Percentiles rank a stretch among this genome's conserved stretches.
Conservation (phyloP, 2,329 filamentous ascomycete species). For the Fusarium xylarioides region DNA sequence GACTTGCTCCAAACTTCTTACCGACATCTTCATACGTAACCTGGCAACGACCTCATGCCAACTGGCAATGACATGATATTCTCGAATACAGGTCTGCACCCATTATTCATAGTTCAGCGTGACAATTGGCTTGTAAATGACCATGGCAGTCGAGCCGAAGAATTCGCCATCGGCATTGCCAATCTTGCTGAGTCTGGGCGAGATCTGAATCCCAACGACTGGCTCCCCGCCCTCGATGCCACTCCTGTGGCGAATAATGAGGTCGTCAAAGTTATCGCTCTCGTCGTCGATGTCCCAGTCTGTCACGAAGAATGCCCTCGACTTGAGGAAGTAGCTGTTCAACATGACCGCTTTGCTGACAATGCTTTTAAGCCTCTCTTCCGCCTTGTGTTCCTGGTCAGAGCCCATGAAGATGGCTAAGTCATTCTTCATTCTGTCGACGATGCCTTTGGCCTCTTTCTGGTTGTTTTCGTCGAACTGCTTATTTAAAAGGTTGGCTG, state of each 20-base stretch:
- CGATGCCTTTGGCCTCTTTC: neutral
- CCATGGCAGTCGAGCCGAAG: neutral
- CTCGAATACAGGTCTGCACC: neutral
- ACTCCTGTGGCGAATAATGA: neutral
- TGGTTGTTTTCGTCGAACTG: neutral
- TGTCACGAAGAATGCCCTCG: slow-evolving; percentile 19
- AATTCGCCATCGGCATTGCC: slow-evolving; percentile 22
- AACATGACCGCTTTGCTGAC: neutral
- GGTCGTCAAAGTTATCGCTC: neutral
- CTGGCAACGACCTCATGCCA: neutral
- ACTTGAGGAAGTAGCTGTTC: slow-evolving; percentile 14
- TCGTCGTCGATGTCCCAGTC: neutral
- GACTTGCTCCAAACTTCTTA: neutral
- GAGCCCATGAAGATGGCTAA: slow-evolving; percentile 19
- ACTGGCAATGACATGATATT: neutral
- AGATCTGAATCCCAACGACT: slow-evolving; percentile 11
- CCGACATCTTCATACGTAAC: neutral
- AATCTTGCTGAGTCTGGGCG: slow-evolving; percentile 21
- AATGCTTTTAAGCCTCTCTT: neutral
- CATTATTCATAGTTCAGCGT: neutral
- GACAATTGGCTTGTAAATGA: slow-evolving; percentile 10
- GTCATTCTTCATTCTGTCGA: neutral
- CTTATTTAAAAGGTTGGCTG: neutral
- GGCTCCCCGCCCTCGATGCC: neutral
- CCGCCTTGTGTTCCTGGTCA: neutral